Evolutionary conservation across 305 asterid species (phyloP).

Genomic region (Solanum hybrid): DNA sequence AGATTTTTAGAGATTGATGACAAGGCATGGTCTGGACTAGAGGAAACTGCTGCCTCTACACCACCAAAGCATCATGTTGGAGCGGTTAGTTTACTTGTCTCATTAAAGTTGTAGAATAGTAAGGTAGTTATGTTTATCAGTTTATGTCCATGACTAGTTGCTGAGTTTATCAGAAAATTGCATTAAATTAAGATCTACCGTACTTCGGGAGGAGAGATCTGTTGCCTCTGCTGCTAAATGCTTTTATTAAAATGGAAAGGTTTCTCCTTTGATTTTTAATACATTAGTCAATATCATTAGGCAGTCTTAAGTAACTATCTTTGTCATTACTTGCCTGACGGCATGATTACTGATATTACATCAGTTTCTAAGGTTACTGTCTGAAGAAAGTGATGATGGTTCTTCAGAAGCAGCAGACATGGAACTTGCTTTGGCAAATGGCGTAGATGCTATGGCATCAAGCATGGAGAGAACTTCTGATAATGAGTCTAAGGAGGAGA

Average conservation of each 20-base stretch:
- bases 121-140: background rate
- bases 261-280: background rate
- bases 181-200: background rate
- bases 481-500: constrained; percentile 46
- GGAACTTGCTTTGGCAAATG: constrained; percentile 62
- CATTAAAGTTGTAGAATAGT: background rate
- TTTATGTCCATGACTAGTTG: background rate
- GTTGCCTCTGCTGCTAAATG: background rate
- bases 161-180: background rate
- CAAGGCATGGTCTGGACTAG: constrained; percentile 80
- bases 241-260: background rate
- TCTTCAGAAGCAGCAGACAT: constrained; percentile 45
- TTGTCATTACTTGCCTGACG: background rate
- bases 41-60: constrained; percentile 66
- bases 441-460: constrained; percentile 61
- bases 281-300: background rate
- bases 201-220: background rate
- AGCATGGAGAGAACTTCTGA: constrained; percentile 53
- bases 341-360: background rate
- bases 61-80: constrained; percentile 74
- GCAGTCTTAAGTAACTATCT: background rate
- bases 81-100: constrained; percentile 50
- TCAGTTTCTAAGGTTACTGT: constrained; percentile 80
- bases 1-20: constrained; percentile 72
- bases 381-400: constrained; percentile 45